Base-by-base conservation (phyloP, 106 monocot species). In the Acorus gramineus region DNA sequence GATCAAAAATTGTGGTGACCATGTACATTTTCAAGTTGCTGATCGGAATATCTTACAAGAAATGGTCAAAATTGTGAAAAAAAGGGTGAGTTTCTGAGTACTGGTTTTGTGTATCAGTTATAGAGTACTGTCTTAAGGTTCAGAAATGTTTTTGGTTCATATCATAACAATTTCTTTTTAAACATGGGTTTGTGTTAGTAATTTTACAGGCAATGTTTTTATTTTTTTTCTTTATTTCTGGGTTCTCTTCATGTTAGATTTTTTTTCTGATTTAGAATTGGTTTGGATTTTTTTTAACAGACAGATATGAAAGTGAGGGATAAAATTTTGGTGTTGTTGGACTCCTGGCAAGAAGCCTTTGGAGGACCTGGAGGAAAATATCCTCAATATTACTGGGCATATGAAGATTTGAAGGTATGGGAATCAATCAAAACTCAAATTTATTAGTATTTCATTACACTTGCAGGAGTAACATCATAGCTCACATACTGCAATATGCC, bases 331-430 rank as follows among this genome's bases (percentile, higher is more conserved):
- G 71, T 79, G 48, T 62, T 93, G 52, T 68, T 93, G 53, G 93
- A 93, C 49, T 83, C 89, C 50, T 93, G 93, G 89, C 85, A 93
- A 83, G 85, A 86, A 77, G 89, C 86, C 56, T 93, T 93, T 85
- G 89, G 89, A 43, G 93, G 93, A 14, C 72, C 86, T 56, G 69
- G 77, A 49, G 89, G 93, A 51, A 93, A 86, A 67, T 81, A 84
- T 70, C 93, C 93, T 55, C 86, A 93, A 52, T 93, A 86, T 72
- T 89, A 79, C 56, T 84, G 69, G 76, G 89, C 93, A 49, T 93
- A 84, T 81, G 58, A 74, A 68, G 90, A 91, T 47, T 45, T 91
- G 52, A 86, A 84, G 90, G 90, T 91, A 61, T 6, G 28, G 28
- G 28, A 28, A 28, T 28, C 28, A 28, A 28, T 28, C 28, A 28